Evolutionary conservation across 2,329 filamentous ascomycete genomes (phyloP).

Genomic region (Sporothrix schenckii): DNA sequence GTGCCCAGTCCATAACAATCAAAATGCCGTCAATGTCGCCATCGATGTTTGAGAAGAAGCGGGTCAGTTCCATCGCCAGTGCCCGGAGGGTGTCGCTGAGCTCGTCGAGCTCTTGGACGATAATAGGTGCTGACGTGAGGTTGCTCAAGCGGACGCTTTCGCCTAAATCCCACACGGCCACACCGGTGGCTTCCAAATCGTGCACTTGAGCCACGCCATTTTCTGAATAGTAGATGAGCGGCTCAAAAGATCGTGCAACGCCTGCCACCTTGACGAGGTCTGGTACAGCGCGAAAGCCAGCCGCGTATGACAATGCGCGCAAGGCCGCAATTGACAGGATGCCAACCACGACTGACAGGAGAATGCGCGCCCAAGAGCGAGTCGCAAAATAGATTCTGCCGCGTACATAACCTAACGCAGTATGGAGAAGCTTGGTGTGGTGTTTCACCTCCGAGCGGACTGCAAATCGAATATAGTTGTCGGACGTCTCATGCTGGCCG

Average conservation of each 20-base stretch:
- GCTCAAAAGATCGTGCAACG: constrained; percentile 88
- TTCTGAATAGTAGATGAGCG: constrained; percentile 92
- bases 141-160: constrained; percentile 88
- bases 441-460: constrained; percentile 2
- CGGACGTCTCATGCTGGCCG: neutral
- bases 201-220: constrained; percentile 83
- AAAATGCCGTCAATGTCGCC: constrained; percentile 91
- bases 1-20: constrained; percentile 95
- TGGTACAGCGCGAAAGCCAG: constrained; percentile 67
- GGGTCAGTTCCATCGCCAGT: constrained; percentile 80
- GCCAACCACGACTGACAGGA: constrained; percentile 63
- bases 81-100: constrained; percentile 84
- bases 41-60: constrained; percentile 91
- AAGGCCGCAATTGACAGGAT: constrained; percentile 67
- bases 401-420: constrained; percentile 66
- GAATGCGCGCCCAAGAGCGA: constrained; percentile 68
- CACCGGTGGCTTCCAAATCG: constrained; percentile 85
- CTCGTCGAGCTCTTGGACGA: constrained; percentile 82
- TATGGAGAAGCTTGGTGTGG: constrained; percentile 79
- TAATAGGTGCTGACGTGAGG: constrained; percentile 85
- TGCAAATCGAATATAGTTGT: constrained; percentile 8
- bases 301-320: constrained; percentile 70
- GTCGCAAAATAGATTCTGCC: constrained; percentile 63
- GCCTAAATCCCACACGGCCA: constrained; percentile 92
- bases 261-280: constrained; percentile 90